Percentiles rank a stretch among this genome's conserved stretches.
These are phyloP conservation scores for Punctularia strigosozonata DNA, from an alignment of 768 basidiomycete species.

Conservation along the genomic window DNA sequence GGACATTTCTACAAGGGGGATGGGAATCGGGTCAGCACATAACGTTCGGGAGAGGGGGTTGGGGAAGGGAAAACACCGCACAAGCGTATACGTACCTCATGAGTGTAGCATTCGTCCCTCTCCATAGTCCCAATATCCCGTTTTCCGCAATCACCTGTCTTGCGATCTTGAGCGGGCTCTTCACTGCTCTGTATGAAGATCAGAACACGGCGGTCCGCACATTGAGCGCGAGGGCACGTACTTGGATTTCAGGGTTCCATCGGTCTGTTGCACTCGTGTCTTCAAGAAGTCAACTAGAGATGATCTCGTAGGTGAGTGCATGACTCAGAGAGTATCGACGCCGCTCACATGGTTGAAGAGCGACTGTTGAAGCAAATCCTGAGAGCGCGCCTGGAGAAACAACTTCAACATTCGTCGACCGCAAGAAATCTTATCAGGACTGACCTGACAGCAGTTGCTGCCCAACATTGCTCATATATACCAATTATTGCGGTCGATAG, in stretches of 20 bases:
- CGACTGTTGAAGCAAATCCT: constrained; percentile 63
- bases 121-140: constrained; percentile 72
- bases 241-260: constrained; percentile 30
- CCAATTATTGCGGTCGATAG: too few relatives aligned
- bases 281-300: constrained; percentile 75
- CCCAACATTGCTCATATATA: constrained; percentile 61
- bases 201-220: too few relatives aligned
- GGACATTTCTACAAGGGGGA: constrained; percentile 85
- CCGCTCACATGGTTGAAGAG: constrained; percentile 63
- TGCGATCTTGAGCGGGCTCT: too few relatives aligned
- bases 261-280: constrained; percentile 82
- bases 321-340: neutral
- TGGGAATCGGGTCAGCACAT: neutral
- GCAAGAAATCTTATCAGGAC: too few relatives aligned
- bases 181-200: too few relatives aligned
- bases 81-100: constrained; percentile 36
- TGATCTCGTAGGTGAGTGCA: neutral
- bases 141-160: constrained; percentile 47
- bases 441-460: constrained; percentile 56
- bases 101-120: constrained; percentile 77
- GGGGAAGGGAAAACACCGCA: neutral
- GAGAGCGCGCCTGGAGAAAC: constrained; percentile 53
- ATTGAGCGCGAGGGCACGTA: constrained; percentile 13
- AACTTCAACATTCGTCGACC: constrained; percentile 1
- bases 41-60: constrained; percentile 1